Percentiles rank a stretch among this genome's conserved stretches.
Evolutionary conservation across 1,284 basidiomycete species (phyloP).

Genomic region (Trametes polyzona): DNA sequence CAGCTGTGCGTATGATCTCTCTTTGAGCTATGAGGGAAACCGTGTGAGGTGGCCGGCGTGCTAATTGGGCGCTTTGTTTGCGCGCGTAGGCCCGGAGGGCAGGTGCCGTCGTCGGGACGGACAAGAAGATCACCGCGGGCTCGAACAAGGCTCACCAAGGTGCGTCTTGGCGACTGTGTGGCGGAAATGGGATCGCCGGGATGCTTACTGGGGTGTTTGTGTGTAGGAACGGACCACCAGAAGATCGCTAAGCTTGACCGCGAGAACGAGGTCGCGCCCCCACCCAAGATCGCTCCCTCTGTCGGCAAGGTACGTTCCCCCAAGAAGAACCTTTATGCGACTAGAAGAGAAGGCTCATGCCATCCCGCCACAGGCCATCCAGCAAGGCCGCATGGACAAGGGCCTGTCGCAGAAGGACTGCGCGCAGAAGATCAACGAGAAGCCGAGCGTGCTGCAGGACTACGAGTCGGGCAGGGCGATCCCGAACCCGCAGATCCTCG

Average conservation of each 20-base stretch:
- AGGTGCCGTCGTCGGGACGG: slow-evolving; percentile 75
- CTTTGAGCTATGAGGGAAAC: background rate
- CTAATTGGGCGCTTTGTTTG: too few species aligned
- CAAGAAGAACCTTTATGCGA: too few species aligned
- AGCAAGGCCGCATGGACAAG: slow-evolving; percentile 78
- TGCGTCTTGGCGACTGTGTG: slow-evolving; percentile 36
- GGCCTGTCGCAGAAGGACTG: slow-evolving; percentile 92
- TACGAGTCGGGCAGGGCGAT: slow-evolving; percentile 91
- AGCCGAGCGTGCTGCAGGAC: slow-evolving; percentile 85
- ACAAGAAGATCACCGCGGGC: slow-evolving; percentile 73
- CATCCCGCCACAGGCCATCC: slow-evolving; percentile 88
- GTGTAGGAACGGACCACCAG: slow-evolving; percentile 87
- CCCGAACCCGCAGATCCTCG: slow-evolving; percentile 88
- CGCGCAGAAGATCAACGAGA: slow-evolving; percentile 92
- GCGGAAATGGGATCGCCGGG: background rate
- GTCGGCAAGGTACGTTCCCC: slow-evolving; percentile 75
- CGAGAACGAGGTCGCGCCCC: slow-evolving; percentile 96
- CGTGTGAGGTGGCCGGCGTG: background rate
- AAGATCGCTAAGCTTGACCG: slow-evolving; percentile 92
- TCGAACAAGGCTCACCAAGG: slow-evolving; percentile 76
- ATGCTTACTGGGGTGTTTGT: background rate
- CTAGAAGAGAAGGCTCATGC: too few species aligned
- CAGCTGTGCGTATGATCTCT: background rate
- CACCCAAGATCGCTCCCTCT: slow-evolving; percentile 77
- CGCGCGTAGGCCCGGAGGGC: slow-evolving; percentile 63